phyloP scores from a whole-genome alignment of 1,284 basidiomycete species.

The Laetiporus sulphureus region DNA sequence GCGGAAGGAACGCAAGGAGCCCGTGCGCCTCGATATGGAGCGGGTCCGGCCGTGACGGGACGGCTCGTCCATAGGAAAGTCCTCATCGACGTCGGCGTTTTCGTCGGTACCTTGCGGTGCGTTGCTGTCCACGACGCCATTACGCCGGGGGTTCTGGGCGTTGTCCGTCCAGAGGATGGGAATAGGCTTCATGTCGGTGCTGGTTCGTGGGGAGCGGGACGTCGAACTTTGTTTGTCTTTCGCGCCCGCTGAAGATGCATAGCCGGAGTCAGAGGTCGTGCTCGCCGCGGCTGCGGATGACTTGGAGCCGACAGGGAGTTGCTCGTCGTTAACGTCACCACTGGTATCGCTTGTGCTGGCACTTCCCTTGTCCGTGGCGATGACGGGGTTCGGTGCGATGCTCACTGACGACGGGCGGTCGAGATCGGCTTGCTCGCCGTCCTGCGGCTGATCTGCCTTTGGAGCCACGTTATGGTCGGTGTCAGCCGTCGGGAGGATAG shows the following conservation, averaged over 20 bases:
- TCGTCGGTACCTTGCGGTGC: conserved; percentile 5
- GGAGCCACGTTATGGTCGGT: too few species aligned
- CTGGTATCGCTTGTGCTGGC: conserved; percentile 2
- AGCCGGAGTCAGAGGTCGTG: conserved; percentile 21
- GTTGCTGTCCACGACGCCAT: too few species aligned
- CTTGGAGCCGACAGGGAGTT: neutral
- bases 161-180: conserved; percentile 22
- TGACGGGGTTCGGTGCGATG: conserved; percentile 1
- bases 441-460: neutral
- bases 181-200: conserved; percentile 17
- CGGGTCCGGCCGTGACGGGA: conserved; percentile 2
- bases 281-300: neutral
- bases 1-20: conserved; percentile 24
- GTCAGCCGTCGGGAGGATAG: too few species aligned
- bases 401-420: conserved; percentile 1
- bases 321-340: conserved; percentile 1
- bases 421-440: neutral
- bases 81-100: conserved; percentile 6
- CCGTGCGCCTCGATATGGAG: conserved; percentile 13
- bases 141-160: neutral
- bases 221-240: conserved; percentile 4
- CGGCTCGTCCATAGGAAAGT: conserved; percentile 1
- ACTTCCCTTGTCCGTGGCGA: neutral
- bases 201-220: conserved; percentile 8
- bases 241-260: conserved; percentile 15